Evolutionary conservation across 345 rosid genomes (phyloP).

Genomic region (Eucalyptus curtisii): DNA sequence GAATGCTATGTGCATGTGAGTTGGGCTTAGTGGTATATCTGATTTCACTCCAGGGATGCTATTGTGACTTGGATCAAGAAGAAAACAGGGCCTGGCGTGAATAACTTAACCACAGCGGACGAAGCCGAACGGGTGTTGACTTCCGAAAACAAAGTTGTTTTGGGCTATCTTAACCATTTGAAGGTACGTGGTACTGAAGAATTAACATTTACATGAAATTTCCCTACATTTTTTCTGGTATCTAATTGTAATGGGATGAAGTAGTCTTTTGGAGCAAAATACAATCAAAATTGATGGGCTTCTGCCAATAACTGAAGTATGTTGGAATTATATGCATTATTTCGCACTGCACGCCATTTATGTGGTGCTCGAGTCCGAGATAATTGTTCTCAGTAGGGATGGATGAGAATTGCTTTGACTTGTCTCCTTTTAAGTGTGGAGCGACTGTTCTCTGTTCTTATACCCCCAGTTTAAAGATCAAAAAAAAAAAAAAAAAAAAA

Average conservation of each 20-base stretch:
- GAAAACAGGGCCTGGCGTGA: constrained; percentile 82
- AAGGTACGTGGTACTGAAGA: constrained; percentile 34
- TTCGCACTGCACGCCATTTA: background rate
- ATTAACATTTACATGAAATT: background rate
- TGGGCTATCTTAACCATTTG: constrained; percentile 83
- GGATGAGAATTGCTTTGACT: background rate
- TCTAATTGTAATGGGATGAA: background rate
- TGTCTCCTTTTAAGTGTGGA: background rate
- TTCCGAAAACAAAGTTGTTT: constrained; percentile 63
- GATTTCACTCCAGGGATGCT: constrained; percentile 47
- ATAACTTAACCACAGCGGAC: constrained; percentile 65
- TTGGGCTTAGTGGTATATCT: background rate
- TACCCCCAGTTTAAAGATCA: background rate
- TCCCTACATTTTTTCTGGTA: background rate
- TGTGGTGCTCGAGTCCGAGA: background rate
- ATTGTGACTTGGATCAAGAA: constrained; percentile 94
- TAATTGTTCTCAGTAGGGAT: background rate
- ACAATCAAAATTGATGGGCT: background rate
- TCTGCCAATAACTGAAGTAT: background rate
- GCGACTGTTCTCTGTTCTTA: background rate
- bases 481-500: background rate
- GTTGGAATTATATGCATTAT: background rate
- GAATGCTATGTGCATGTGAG: background rate
- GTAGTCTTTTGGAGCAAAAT: background rate
- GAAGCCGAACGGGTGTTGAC: constrained; percentile 81